These are phyloP conservation scores for Prunus campanulata DNA, from an alignment of 306 rosid species.

Conservation along the genomic window DNA sequence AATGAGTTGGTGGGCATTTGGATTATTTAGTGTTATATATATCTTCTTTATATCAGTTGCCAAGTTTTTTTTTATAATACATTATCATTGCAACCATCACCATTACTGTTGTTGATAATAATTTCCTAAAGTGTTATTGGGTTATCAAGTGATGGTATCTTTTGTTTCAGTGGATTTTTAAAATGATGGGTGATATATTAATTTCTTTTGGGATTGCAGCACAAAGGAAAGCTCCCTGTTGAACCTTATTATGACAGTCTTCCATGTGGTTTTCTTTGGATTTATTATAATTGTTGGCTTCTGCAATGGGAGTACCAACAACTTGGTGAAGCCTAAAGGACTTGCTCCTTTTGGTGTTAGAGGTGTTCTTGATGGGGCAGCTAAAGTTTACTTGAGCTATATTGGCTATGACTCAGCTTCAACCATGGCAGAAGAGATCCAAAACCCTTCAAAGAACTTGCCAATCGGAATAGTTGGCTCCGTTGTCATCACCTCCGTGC, in stretches of 20 bases:
- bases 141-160: not conserved
- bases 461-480: constrained; percentile 92
- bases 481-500: constrained; percentile 71
- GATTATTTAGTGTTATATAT: not conserved
- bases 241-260: constrained; percentile 84
- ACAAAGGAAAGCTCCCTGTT: constrained; percentile 88
- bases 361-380: constrained; percentile 88
- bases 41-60: not conserved
- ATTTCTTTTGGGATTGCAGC: constrained; percentile 43
- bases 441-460: constrained; percentile 62
- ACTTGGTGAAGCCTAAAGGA: constrained; percentile 70
- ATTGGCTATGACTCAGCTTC: constrained; percentile 97
- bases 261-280: constrained; percentile 86
- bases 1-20: not conserved
- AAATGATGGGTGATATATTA: constrained; percentile 19
- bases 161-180: constrained; percentile 38
- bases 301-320: constrained; percentile 59
- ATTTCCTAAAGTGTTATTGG: constrained; percentile 4
- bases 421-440: constrained; percentile 92
- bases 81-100: too few species aligned
- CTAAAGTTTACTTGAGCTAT: constrained; percentile 82
- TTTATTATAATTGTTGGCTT: constrained; percentile 75
- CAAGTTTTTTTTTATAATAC: not conserved
- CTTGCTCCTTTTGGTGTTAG: constrained; percentile 68
- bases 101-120: not conserved